phyloP scores from a whole-genome alignment of 2,329 filamentous ascomycete genomes.

The Fusarium multiceps region DNA sequence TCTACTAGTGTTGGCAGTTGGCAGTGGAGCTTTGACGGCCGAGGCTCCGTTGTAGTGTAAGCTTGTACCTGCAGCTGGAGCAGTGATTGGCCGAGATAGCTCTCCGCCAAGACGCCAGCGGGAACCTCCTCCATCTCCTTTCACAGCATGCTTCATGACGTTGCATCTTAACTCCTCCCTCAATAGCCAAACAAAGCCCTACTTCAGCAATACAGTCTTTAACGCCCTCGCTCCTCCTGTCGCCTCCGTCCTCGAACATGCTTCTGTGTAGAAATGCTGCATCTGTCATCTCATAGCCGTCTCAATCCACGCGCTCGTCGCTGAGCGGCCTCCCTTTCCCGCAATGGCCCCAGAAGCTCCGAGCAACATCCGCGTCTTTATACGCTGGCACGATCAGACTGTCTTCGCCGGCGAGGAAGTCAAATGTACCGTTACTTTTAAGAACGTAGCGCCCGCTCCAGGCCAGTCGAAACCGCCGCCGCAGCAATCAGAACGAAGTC shows the following conservation, averaged over 20 bases:
- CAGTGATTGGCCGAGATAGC: conserved; percentile 38
- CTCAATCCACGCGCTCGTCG: conserved; percentile 45
- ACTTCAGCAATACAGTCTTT: conserved; percentile 22
- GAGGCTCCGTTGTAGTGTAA: conserved; percentile 25
- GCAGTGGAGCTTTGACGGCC: conserved; percentile 21
- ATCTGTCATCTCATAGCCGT: conserved; percentile 43
- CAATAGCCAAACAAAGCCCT: conserved; percentile 29
- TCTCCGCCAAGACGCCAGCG: conserved; percentile 42
- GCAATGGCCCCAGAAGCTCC: conserved; percentile 62
- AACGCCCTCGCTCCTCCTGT: background rate
- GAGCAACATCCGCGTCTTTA: conserved; percentile 90
- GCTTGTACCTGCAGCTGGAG: conserved; percentile 35
- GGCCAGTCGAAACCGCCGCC: conserved; percentile 47
- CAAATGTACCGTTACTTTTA: conserved; percentile 96
- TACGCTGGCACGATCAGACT: conserved; percentile 92
- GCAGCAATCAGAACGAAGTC: conserved; percentile 49
- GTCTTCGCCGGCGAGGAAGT: conserved; percentile 97
- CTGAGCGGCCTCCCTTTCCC: conserved; percentile 46
- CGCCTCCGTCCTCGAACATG: conserved; percentile 31
- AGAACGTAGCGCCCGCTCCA: conserved; percentile 74
- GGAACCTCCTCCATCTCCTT: conserved; percentile 48
- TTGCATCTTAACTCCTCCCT: conserved; percentile 41
- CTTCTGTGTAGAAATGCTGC: conserved; percentile 48
- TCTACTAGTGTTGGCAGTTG: conserved; percentile 16
- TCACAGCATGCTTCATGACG: conserved; percentile 45